phyloP scores from a whole-genome alignment of 2,329 filamentous ascomycete genomes.

The Fusarium dimerum region DNA sequence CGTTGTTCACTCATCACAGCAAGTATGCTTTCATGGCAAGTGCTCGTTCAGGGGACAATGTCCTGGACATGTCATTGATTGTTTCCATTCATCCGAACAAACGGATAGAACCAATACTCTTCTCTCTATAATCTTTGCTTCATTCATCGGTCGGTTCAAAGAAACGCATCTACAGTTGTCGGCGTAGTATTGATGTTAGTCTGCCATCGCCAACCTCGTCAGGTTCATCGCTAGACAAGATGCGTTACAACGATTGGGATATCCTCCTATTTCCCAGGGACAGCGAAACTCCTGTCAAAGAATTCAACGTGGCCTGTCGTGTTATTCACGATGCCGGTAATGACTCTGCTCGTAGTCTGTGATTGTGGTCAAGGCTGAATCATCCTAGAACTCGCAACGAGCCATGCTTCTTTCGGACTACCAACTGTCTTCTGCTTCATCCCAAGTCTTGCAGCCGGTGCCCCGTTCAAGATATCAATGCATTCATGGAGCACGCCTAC shows the following conservation, averaged over 20 bases:
- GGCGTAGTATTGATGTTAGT: neutral
- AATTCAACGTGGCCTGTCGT: conserved; percentile 80
- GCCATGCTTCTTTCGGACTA: conserved; percentile 50
- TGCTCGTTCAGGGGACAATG: too few species aligned
- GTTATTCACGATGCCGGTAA: conserved; percentile 57
- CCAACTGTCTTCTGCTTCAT: conserved; percentile 73
- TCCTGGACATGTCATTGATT: too few species aligned
- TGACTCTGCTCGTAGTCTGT: conserved; percentile 1
- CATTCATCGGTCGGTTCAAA: too few species aligned
- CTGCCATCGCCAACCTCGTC: neutral
- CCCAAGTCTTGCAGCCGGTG: conserved; percentile 59
- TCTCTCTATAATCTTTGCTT: too few species aligned
- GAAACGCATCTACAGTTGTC: neutral
- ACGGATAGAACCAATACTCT: too few species aligned
- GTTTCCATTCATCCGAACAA: too few species aligned
- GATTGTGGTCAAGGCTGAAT: conserved; percentile 2
- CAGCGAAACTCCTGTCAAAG: conserved; percentile 71
- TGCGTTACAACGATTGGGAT: conserved; percentile 89
- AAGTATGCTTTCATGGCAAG: too few species aligned
- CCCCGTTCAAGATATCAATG: conserved; percentile 70
- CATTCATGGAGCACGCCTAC: conserved; percentile 70
- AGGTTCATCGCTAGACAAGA: conserved; percentile 35
- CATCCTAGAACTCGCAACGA: conserved; percentile 51
- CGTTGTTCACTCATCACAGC: too few species aligned
- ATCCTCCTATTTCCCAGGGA: conserved; percentile 73